phyloP scores from a whole-genome alignment of 2,329 filamentous ascomycete species.

The Diaporthe humulicola region DNA sequence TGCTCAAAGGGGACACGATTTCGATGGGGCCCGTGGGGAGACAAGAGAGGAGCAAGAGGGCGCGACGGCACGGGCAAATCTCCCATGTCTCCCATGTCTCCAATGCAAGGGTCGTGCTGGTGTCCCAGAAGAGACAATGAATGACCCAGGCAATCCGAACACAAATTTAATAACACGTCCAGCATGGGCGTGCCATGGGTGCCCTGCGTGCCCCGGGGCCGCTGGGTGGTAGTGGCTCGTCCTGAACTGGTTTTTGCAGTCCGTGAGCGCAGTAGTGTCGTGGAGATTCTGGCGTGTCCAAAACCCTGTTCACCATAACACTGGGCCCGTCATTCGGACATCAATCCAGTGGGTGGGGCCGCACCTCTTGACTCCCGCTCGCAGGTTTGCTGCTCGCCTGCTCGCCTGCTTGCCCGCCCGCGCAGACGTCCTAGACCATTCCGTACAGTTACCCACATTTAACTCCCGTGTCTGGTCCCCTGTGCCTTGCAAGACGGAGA shows the following conservation, averaged over 20 bases:
- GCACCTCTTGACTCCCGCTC: conserved; percentile 18
- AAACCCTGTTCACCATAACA: conserved; percentile 35
- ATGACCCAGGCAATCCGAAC: conserved; percentile 23
- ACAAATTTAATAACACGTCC: conserved; percentile 29
- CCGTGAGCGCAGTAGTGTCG: conserved; percentile 29
- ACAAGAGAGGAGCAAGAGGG: conserved; percentile 10
- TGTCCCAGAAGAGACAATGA: conserved; percentile 30
- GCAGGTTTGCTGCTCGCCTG: conserved; percentile 6
- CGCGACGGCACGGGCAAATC: conserved; percentile 32
- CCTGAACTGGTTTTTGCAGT: conserved; percentile 25
- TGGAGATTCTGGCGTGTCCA: conserved; percentile 31
- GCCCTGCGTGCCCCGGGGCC: conserved; percentile 24
- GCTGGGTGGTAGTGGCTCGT: conserved; percentile 31
- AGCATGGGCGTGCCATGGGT: conserved; percentile 23
- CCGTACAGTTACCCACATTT: conserved; percentile 10
- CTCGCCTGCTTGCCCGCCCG: conserved; percentile 2
- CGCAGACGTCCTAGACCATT: conserved; percentile 6
- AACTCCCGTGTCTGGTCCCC: conserved; percentile 23
- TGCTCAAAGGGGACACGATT: conserved; percentile 26
- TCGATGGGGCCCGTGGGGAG: conserved; percentile 28
- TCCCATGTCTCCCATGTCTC: conserved; percentile 32
- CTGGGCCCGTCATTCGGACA: conserved; percentile 38
- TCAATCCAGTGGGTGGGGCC: conserved; percentile 39
- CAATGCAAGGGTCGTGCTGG: conserved; percentile 34
- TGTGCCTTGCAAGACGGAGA: conserved; percentile 32